A percentile compares a stretch with the other conserved stretches of the same genome.
Conservation (phyloP, 768 basidiomycete genomes). For the Hygrocybe coccinea region DNA sequence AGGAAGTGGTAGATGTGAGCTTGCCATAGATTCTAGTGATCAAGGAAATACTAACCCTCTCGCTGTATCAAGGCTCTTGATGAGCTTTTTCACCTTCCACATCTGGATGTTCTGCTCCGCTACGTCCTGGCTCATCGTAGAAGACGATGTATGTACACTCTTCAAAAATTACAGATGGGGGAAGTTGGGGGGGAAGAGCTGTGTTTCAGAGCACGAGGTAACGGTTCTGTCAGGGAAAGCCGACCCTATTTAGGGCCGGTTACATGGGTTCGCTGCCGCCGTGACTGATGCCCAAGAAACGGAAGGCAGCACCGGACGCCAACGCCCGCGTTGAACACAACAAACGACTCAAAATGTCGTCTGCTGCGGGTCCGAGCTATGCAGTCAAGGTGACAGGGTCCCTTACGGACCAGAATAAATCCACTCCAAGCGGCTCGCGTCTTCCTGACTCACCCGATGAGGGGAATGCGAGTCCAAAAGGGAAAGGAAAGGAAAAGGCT, state of each 20-base stretch:
- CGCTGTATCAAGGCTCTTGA: constrained; percentile 93
- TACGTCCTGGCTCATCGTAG: constrained; percentile 73
- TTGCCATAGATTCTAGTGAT: constrained; percentile 7
- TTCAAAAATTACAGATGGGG: neutral
- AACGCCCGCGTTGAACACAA: constrained; percentile 11
- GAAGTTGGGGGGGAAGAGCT: neutral
- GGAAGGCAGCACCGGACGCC: constrained; percentile 37
- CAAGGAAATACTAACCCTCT: constrained; percentile 56
- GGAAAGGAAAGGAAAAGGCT: neutral
- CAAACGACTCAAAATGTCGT: constrained; percentile 35
- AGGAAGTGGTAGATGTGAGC: constrained; percentile 20
- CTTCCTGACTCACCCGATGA: no score
- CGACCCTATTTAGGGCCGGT: constrained; percentile 2
- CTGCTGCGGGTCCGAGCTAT: constrained; percentile 7
- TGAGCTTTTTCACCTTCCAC: constrained; percentile 99
- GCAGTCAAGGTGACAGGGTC: constrained; percentile 10
- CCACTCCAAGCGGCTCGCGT: neutral
- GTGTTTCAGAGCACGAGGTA: neutral
- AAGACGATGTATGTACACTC: neutral
- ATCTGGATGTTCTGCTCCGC: constrained; percentile 96
- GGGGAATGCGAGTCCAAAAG: neutral
- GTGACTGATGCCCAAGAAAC: constrained; percentile 29
- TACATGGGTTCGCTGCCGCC: constrained; percentile 9
- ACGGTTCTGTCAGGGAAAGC: no score
- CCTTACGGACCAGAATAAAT: no score